Conservation (phyloP, 1,284 basidiomycete species). For the Butyriboletus appendiculatus region DNA sequence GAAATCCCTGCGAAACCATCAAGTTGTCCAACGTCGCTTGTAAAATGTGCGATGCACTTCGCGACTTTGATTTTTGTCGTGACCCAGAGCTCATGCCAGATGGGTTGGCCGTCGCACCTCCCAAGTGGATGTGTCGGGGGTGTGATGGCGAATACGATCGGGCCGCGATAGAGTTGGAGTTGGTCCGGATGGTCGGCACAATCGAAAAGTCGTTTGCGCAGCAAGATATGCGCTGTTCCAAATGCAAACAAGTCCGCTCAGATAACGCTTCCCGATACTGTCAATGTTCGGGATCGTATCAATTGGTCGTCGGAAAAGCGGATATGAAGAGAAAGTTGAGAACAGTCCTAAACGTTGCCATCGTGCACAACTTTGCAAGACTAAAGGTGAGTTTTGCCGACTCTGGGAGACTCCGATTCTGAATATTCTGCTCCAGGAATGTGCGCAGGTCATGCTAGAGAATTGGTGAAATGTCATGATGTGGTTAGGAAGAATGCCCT, state of each 20-base stretch:
- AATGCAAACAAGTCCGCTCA: constrained; percentile 87
- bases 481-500: neutral
- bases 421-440: constrained; percentile 44
- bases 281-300: constrained; percentile 84
- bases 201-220: constrained; percentile 81
- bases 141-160: constrained; percentile 92
- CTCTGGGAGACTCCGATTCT: neutral
- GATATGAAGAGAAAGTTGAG: constrained; percentile 71
- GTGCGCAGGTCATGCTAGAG: constrained; percentile 49
- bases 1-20: constrained; percentile 92
- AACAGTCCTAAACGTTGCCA: constrained; percentile 80
- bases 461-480: constrained; percentile 39
- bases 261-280: constrained; percentile 88
- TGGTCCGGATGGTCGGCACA: constrained; percentile 77
- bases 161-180: constrained; percentile 79
- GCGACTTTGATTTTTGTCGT: constrained; percentile 95
- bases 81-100: constrained; percentile 83
- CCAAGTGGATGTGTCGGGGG: constrained; percentile 64
- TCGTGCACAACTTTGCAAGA: constrained; percentile 66
- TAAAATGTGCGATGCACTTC: constrained; percentile 84
- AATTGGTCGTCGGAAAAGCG: constrained; percentile 66
- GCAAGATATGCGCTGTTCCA: constrained; percentile 87
- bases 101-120: constrained; percentile 43
- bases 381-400: constrained; percentile 54
- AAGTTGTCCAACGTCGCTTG: constrained; percentile 90